Conservation (phyloP, 768 basidiomycete species). For the Lactarius sanguifluus region DNA sequence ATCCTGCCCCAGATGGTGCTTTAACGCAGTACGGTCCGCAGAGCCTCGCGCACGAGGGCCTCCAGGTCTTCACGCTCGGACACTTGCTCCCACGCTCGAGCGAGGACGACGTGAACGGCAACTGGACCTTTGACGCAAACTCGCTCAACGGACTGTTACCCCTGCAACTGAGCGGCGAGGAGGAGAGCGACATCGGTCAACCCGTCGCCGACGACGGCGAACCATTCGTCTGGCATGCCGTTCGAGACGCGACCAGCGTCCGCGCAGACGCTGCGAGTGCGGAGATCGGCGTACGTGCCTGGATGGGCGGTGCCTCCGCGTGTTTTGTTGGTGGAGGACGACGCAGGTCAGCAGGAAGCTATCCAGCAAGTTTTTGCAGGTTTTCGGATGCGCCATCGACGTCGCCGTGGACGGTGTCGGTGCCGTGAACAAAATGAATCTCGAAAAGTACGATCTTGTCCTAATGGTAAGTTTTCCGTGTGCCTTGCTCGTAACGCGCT, state of each 20-base stretch:
- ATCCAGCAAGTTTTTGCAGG: slow-evolving; percentile 90
- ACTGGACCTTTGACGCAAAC: slow-evolving; percentile 57
- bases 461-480: slow-evolving; percentile 67
- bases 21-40: slow-evolving; percentile 28
- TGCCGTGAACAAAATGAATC: slow-evolving; percentile 95
- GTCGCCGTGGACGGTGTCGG: slow-evolving; percentile 91
- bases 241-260: slow-evolving; percentile 29
- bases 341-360: slow-evolving; percentile 86
- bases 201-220: slow-evolving; percentile 10
- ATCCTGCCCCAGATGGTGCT: slow-evolving; percentile 1
- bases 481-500: neutral
- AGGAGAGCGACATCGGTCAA: slow-evolving; percentile 14
- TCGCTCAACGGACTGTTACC: slow-evolving; percentile 34
- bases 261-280: slow-evolving; percentile 58
- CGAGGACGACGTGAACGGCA: slow-evolving; percentile 52
- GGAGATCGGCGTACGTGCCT: slow-evolving; percentile 79
- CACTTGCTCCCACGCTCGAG: slow-evolving; percentile 64
- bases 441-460: slow-evolving; percentile 94
- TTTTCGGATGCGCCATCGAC: slow-evolving; percentile 93
- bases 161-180: slow-evolving; percentile 9
- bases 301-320: slow-evolving; percentile 91
- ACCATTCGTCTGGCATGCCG: slow-evolving; percentile 20
- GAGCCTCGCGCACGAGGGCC: slow-evolving; percentile 52
- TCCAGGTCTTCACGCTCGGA: slow-evolving; percentile 80
- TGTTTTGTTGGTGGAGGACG: slow-evolving; percentile 93